These are phyloP conservation scores for Tuber umbilicatum DNA, from an alignment of 495 filamentous ascomycete species.

Conservation along the genomic window DNA sequence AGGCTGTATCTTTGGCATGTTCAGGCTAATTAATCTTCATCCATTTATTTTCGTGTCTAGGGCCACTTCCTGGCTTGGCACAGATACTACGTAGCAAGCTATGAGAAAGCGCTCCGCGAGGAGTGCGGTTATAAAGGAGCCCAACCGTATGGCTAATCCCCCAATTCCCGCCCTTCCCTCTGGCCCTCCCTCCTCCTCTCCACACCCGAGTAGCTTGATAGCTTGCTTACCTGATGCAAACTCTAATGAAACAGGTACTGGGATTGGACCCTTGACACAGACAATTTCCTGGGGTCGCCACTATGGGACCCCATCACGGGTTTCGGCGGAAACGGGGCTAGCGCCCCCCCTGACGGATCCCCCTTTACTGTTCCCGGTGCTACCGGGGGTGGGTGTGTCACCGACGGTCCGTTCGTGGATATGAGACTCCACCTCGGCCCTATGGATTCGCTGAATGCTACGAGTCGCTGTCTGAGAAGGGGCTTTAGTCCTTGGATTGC, in stretches of 20 bases:
- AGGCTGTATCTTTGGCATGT: neutral
- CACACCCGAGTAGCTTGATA: conserved; percentile 15
- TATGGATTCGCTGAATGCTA: conserved; percentile 16
- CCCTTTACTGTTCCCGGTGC: conserved; percentile 24
- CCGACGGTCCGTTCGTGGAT: conserved; percentile 42
- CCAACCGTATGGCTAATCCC: conserved; percentile 43
- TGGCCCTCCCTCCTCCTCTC: neutral
- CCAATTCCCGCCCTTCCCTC: neutral
- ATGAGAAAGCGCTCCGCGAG: conserved; percentile 61
- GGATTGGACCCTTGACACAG: conserved; percentile 56
- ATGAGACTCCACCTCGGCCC: conserved; percentile 44
- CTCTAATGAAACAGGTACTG: conserved; percentile 49
- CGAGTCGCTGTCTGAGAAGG: conserved; percentile 56
- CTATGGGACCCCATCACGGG: conserved; percentile 59
- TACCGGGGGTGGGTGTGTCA: conserved; percentile 59
- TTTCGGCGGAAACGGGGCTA: conserved; percentile 56
- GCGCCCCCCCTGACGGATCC: conserved; percentile 34
- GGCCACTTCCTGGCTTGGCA: conserved; percentile 68
- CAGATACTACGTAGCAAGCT: conserved; percentile 57
- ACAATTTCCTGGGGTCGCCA: conserved; percentile 51
- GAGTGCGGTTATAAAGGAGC: conserved; percentile 64
- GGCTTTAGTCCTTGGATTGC: conserved; percentile 55
- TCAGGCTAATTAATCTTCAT: conserved; percentile 41
- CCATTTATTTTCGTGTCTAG: conserved; percentile 48
- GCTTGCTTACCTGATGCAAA: conserved; percentile 40